Evolutionary conservation across 2,329 filamentous ascomycete genomes (phyloP).

Genomic region (Microsporum audouinii): DNA sequence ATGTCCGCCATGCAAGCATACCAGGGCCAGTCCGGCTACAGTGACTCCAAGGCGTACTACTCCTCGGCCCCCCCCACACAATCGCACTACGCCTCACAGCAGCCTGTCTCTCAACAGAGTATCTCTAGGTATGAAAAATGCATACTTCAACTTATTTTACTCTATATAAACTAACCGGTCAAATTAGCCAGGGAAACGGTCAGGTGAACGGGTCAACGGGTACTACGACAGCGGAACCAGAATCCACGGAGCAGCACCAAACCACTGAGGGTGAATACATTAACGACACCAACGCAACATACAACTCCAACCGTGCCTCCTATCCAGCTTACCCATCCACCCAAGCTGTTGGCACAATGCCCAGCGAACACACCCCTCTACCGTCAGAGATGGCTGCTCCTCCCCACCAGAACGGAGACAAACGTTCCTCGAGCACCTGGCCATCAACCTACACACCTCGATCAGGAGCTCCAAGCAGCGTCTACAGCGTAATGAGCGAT

Average conservation of each 20-base stretch:
- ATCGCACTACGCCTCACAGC: constrained; percentile 55
- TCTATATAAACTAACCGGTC: constrained; percentile 46
- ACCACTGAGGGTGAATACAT: constrained; percentile 59
- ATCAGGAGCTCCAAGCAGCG: constrained; percentile 57
- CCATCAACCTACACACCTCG: constrained; percentile 66
- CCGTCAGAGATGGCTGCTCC: constrained; percentile 75
- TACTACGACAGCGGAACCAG: constrained; percentile 39
- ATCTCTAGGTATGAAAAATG: constrained; percentile 53
- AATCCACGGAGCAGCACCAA: constrained; percentile 49
- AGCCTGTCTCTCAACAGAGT: constrained; percentile 49
- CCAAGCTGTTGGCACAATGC: constrained; percentile 52
- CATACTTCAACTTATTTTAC: too few relatives aligned
- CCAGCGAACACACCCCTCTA: constrained; percentile 63
- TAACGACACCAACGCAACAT: constrained; percentile 61
- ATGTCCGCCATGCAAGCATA: constrained; percentile 65
- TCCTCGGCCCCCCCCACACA: constrained; percentile 55
- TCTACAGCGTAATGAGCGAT: constrained; percentile 84
- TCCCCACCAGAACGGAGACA: constrained; percentile 63
- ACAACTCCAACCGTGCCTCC: constrained; percentile 58
- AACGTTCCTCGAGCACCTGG: constrained; percentile 72
- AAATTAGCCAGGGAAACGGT: constrained; percentile 42
- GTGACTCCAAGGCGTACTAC: constrained; percentile 68
- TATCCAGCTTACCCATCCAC: constrained; percentile 62
- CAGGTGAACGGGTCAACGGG: constrained; percentile 46
- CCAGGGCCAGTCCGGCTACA: constrained; percentile 59